Percentiles rank a stretch among this genome's conserved stretches.
Evolutionary conservation across 148 eudicot species (phyloP).

Genomic region (Limonium bicolor): DNA sequence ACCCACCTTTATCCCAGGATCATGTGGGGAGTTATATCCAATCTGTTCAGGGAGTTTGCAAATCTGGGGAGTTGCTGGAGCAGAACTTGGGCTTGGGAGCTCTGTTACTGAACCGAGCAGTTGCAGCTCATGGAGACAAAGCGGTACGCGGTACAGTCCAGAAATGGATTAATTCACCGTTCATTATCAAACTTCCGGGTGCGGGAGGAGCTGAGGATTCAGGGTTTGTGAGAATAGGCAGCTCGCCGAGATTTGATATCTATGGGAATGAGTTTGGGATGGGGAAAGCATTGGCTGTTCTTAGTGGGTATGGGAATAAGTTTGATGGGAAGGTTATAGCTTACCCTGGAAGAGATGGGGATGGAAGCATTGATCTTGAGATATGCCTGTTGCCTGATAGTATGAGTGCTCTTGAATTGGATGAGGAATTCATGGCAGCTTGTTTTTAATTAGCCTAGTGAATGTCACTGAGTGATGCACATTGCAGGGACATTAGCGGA

Average conservation of each 20-base stretch:
- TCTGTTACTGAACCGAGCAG: slow-evolving; percentile 5
- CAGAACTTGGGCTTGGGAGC: slow-evolving; percentile 13
- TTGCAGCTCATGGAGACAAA: slow-evolving; percentile 7
- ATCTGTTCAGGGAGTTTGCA: not conserved
- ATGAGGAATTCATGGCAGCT: slow-evolving; percentile 2
- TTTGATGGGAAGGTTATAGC: slow-evolving; percentile 3
- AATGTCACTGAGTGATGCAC: too few species aligned
- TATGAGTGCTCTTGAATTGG: slow-evolving; percentile 3
- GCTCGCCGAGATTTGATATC: slow-evolving; percentile 15
- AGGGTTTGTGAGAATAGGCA: slow-evolving; percentile 8
- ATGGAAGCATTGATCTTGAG: slow-evolving; percentile 2
- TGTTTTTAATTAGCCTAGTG: too few species aligned
- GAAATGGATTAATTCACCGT: slow-evolving; percentile 7
- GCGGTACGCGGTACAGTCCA: not conserved
- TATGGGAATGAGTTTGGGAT: slow-evolving; percentile 19
- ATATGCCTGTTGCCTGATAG: not conserved
- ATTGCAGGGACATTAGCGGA: too few species aligned
- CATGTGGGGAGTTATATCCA: not conserved
- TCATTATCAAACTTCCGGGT: not conserved
- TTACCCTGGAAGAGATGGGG: slow-evolving; percentile 3
- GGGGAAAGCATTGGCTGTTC: slow-evolving; percentile 11
- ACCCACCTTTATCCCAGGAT: not conserved
- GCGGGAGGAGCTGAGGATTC: not conserved
- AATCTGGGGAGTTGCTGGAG: not conserved
- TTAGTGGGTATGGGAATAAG: slow-evolving; percentile 2